Evolutionary conservation across 345 rosid species (phyloP), one percentile per base, ranked within the genome.

Genomic region (Carallia pectinifolia): DNA sequence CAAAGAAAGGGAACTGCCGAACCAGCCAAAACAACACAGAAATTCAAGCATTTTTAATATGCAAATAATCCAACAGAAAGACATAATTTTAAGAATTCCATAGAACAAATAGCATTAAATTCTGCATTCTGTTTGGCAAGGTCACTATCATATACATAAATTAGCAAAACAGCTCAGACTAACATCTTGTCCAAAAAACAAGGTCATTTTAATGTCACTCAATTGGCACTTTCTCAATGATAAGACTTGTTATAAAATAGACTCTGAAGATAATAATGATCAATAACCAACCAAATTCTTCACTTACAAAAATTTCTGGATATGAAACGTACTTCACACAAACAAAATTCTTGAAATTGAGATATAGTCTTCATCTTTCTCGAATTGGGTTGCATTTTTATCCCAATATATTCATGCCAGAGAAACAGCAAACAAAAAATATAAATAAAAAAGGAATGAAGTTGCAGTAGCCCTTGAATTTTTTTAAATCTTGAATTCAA

Each of bases 81-180:
- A 12, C 50, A 44, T 44, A 13, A 44, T 44, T 4, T 12, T 44
- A 44, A 44, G 50, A 12, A 44, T 12, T 44, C 17, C 3, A 3
- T 16, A 44, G 16, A 44, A 44, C 50, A 12, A 4, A 44, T 2
- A 34, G 36, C 65, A 56, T 54, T 53, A 0, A 37, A 70, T 61
- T 40, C 67, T 53, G 50, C 37, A 16, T 17, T 44, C 38, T 59
- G 27, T 2, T 44, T 33, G 34, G 12, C 36, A 67, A 56, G 48
- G 71, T 67, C 62, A 56, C 62, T 38, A 6, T 56, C 71, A 66
- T 3, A 6, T 31, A n/a, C 10, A 44, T 5, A 10, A 66, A 52
- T 19, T 33, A 30, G 70, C n/a, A 66, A 47, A 53, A 34, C 61
- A n/a, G 6, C 30, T 33, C 17, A 44, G 16, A 44, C 50, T 3